Percentiles rank a stretch among this genome's conserved stretches.
phyloP scores from a whole-genome alignment of 176 grass and related monocot genomes.

The Musa acuminata region DNA sequence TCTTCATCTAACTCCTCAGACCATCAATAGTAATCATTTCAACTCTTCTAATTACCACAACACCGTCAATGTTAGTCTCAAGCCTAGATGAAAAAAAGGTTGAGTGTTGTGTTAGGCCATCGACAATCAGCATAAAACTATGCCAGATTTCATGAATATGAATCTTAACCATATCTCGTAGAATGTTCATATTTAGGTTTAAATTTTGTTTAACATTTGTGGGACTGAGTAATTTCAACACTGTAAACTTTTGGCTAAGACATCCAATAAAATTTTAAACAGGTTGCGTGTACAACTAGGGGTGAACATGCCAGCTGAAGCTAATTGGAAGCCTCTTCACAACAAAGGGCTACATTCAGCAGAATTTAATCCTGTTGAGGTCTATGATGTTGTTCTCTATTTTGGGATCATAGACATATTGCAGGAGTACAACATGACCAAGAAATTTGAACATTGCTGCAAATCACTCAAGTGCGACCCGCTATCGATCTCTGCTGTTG shows the following conservation, averaged over 20 bases:
- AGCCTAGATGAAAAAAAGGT: no score
- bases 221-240: no score
- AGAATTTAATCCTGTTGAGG: constrained; percentile 35
- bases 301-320: constrained; percentile 92
- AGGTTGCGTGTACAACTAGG: constrained; percentile 89
- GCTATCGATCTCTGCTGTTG: constrained; percentile 65
- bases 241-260: background rate
- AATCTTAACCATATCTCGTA: no score
- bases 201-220: no score
- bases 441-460: constrained; percentile 63
- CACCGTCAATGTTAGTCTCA: no score
- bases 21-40: no score
- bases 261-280: constrained; percentile 18
- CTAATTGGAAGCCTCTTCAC: constrained; percentile 35
- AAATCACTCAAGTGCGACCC: constrained; percentile 92
- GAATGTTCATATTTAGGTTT: no score
- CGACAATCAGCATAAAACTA: no score
- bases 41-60: no score
- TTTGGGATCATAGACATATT: constrained; percentile 96
- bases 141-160: no score
- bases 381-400: constrained; percentile 84
- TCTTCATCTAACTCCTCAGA: no score
- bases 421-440: constrained; percentile 78
- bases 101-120: no score
- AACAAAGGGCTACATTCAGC: constrained; percentile 26